Evolutionary conservation across 2,329 filamentous ascomycete species (phyloP), one percentile per base, ranked within the genome.

Genomic region (Rosellinia necatrix): DNA sequence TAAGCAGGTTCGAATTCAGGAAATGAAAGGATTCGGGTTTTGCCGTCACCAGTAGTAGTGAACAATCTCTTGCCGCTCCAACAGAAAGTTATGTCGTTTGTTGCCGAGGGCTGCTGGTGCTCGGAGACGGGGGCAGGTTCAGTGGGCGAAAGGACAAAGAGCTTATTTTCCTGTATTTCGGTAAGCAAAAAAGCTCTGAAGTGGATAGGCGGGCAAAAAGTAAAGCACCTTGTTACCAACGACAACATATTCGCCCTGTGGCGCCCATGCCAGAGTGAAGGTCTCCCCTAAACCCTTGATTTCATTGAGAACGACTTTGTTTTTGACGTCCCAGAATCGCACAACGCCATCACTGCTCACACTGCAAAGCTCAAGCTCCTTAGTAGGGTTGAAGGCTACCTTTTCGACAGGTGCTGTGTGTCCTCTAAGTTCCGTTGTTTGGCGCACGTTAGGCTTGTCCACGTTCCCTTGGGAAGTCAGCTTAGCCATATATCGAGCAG

Each of bases 261-360:
- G 89, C 27, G 82, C 82, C 90, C 90, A 93, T 0, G 83, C 85
- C 55, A 93, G 75, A 9, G 86, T 88, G 64, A 90, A 86, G 3
- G 89, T 84, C 61, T 85, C 83, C 6, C 85, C 87, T 41, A 87
- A 76, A 4, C 81, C 81, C 63, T 83, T 86, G 34, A 90, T 80
- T 70, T 90, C 87, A 49, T 88, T 89, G 60, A 88, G 80, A 64
- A 86, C 86, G 1, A 81, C 80, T 68, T 89, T 90, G 56, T 82
- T 88, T 65, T 89, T 79, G 10, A 92, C 88, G 68, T 93, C 90
- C 90, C 90, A 93, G 64, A 93, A 85, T 68, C 88, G 85, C 58
- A 90, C 85, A 27, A 87, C 82, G 2, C 90, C 90, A 68, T 93
- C 90, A 40, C 78, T 82, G 62, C 87, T 89, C 49, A 90, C 81